These are phyloP conservation scores for Paramecium sexaurelia DNA, from an alignment of 73 alveolate species.

Conservation along the genomic window DNA sequence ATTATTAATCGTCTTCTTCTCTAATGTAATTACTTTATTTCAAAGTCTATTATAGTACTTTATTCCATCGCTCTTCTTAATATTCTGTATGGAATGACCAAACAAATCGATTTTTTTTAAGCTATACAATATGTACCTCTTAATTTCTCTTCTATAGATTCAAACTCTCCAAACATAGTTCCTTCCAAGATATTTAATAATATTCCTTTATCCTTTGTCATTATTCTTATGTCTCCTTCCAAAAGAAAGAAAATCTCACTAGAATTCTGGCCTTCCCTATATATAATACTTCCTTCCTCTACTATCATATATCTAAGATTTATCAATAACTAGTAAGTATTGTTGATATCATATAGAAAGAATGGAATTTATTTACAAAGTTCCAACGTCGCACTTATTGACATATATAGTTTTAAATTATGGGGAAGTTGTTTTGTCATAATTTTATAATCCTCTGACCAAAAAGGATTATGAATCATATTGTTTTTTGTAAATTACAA, in stretches of 20 bases:
- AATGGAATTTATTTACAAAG: neutral
- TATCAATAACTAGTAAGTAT: neutral
- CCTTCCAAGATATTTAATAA: constrained; percentile 44
- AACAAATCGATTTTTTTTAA: neutral
- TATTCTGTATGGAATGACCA: neutral
- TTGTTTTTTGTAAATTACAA: neutral
- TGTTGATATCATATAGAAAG: neutral
- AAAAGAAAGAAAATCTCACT: constrained; percentile 15
- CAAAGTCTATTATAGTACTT: neutral
- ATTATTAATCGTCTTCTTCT: constrained; percentile 13
- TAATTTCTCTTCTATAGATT: constrained; percentile 15
- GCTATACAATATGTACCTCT: constrained; percentile 41
- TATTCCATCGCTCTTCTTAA: constrained; percentile 2
- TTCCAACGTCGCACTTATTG: neutral
- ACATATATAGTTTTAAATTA: neutral
- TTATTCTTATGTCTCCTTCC: constrained; percentile 14
- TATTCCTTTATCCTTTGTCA: neutral
- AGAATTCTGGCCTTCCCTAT: constrained; percentile 8
- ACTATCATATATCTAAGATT: neutral
- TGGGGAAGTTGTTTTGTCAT: neutral
- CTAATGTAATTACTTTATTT: neutral
- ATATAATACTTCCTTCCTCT: neutral
- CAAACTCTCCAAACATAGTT: constrained; percentile 45
- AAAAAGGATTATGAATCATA: constrained; percentile 44
- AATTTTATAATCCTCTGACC: neutral